Base-by-base conservation (phyloP, 2,329 filamentous ascomycete species). In the Calonectria honghensis region DNA sequence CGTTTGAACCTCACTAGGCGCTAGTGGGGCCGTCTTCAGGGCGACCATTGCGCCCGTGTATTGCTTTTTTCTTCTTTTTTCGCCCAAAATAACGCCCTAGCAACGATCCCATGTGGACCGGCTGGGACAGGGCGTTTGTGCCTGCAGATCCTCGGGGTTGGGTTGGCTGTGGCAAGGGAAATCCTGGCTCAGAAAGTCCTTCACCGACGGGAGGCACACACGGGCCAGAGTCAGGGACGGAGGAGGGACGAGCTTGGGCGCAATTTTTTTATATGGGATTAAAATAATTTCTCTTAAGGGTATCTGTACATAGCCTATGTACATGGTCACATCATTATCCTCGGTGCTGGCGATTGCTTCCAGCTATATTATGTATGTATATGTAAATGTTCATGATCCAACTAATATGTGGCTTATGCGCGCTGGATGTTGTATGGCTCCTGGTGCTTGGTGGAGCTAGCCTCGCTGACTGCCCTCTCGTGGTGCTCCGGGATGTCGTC, bases 391-490 rank as follows among this genome's bases (percentile, higher is more conserved):
- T 51, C 51, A 29, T 66, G 65, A 59, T 69, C 50, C 52, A 64
- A 27, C 50, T 50, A 64, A 27, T 14, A 29, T 66, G 18, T 63
- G 27, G 13, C 66, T 72, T 78, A 79, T 3, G 74, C 48, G 65
- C 69, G 74, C 39, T 80, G 78, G 41, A 79, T 79, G 61, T 69
- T 79, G 48, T 79, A 81, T 14, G 59, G 70, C 50, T 76, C 77
- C 13, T 76, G 61, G 37, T 73, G 61, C 41, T 79, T 80, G 2
- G 79, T 77, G 16, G 79, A 80, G 71, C 79, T 80, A 1, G 79
- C 79, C 63, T 80, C 79, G 70, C 79, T 80, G 48, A 80, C 79
- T 13, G 79, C 79, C 51, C 79, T 75, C 69, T 81, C 79, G 74
- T 81, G 79, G 51, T 81, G 79, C 63, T 81, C 79, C 4, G 63